These are phyloP conservation scores for Fusarium bulbicola DNA, from an alignment of 2,329 filamentous ascomycete species.

Conservation along the genomic window DNA sequence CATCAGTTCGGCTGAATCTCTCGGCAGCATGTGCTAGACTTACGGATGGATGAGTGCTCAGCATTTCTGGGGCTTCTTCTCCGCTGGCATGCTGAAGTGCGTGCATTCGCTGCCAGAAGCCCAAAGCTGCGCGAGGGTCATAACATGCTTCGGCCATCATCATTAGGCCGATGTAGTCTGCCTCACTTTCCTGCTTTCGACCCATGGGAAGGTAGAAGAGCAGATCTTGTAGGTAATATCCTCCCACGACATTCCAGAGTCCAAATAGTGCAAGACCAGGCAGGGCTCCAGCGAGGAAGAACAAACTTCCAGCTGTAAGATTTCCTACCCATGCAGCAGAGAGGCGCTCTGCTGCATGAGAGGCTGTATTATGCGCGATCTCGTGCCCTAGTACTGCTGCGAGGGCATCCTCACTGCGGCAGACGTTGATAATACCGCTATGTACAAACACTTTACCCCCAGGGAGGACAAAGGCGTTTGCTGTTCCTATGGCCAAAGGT, in stretches of 20 bases:
- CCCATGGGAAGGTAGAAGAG: slow-evolving; percentile 75
- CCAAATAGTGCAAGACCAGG: slow-evolving; percentile 52
- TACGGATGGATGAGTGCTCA: slow-evolving; percentile 80
- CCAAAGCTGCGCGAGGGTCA: slow-evolving; percentile 72
- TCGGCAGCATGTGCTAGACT: slow-evolving; percentile 40
- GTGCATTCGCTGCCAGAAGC: slow-evolving; percentile 75
- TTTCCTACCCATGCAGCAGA: slow-evolving; percentile 63
- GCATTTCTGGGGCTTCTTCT: slow-evolving; percentile 71
- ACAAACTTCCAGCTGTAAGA: slow-evolving; percentile 59
- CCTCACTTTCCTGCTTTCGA: slow-evolving; percentile 77
- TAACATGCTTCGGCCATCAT: slow-evolving; percentile 87
- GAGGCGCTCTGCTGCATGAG: slow-evolving; percentile 72
- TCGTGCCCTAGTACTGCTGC: slow-evolving; percentile 83
- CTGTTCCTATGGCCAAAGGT: slow-evolving; percentile 50
- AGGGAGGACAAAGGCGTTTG: slow-evolving; percentile 81
- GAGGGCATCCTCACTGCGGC: slow-evolving; percentile 72
- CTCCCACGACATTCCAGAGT: slow-evolving; percentile 55
- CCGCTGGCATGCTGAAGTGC: slow-evolving; percentile 49
- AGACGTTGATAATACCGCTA: slow-evolving; percentile 75
- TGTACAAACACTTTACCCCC: slow-evolving; percentile 84
- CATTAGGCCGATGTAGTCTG: slow-evolving; percentile 82
- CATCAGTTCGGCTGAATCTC: not conserved
- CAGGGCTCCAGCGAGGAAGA: slow-evolving; percentile 57
- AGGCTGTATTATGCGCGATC: slow-evolving; percentile 79
- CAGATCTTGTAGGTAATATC: slow-evolving; percentile 63